phyloP scores from a whole-genome alignment of 192 early-diverging fungal genomes.

The Chytriomyces hyalinus region DNA sequence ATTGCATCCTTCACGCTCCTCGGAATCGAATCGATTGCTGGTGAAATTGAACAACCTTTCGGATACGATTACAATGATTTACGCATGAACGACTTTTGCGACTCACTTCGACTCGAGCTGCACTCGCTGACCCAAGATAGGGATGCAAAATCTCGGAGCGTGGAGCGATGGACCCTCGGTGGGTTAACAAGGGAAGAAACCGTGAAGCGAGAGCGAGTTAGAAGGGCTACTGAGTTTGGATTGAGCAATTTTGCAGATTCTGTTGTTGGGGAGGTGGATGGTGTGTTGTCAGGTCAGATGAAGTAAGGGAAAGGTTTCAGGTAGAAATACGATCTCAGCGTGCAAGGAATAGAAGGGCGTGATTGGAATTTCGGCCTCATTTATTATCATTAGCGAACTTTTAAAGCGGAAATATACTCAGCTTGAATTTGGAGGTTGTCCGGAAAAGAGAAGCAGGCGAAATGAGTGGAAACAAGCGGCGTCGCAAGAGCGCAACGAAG shows the following conservation, averaged over 20 bases:
- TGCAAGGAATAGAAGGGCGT: neutral
- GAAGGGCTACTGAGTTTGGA: neutral
- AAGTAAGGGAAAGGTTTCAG: too few species aligned
- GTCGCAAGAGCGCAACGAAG: too few species aligned
- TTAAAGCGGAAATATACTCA: too few species aligned
- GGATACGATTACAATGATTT: constrained; percentile 79
- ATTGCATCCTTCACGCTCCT: constrained; percentile 73
- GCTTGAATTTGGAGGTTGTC: too few species aligned
- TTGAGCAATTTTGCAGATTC: neutral
- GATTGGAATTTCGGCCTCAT: neutral
- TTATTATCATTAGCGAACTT: too few species aligned
- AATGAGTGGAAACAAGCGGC: too few species aligned
- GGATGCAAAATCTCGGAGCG: neutral
- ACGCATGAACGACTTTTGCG: constrained; percentile 47
- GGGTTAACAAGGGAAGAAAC: neutral
- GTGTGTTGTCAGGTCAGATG: too few species aligned
- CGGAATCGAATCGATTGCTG: constrained; percentile 83
- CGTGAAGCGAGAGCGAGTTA: neutral
- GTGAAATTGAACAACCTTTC: constrained; percentile 93
- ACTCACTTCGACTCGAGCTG: constrained; percentile 44
- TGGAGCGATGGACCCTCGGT: neutral
- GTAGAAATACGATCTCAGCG: too few species aligned
- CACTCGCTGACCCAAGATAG: constrained; percentile 2
- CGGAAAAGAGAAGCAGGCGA: too few species aligned
- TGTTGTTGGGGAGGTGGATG: neutral